Percentiles rank a stretch among this genome's conserved stretches.
Conservation (phyloP, 1,284 basidiomycete genomes). For the Austropuccinia psidii region DNA sequence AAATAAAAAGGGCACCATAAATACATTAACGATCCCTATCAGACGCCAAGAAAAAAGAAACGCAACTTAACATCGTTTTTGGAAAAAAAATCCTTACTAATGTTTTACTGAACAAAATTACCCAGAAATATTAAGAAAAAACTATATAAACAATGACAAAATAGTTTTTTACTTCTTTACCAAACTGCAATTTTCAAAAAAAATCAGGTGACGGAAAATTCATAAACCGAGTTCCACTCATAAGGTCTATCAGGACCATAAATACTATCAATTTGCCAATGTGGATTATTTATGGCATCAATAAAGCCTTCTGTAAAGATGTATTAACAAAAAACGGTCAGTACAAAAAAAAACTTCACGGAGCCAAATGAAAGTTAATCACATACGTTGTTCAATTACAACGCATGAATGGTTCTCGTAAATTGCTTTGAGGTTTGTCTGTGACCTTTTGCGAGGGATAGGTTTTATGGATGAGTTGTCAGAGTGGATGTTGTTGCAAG, state of each 20-base stretch:
- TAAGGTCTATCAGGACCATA: slow-evolving; percentile 51
- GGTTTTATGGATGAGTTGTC: slow-evolving; percentile 45
- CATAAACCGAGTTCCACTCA: slow-evolving; percentile 51
- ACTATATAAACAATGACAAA: too few relatives aligned
- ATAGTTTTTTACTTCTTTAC: too few relatives aligned
- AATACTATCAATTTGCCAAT: slow-evolving; percentile 52
- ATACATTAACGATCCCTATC: too few relatives aligned
- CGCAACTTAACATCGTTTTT: too few relatives aligned
- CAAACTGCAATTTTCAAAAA: too few relatives aligned
- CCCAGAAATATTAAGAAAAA: too few relatives aligned
- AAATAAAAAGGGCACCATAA: too few relatives aligned
- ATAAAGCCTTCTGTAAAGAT: slow-evolving; percentile 50
- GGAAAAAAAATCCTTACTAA: too few relatives aligned
- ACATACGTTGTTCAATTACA: slow-evolving; percentile 51
- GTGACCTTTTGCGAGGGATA: slow-evolving; percentile 51
- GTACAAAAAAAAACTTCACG: neutral
- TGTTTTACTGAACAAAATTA: too few relatives aligned
- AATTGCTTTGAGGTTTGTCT: slow-evolving; percentile 50
- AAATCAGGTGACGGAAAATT: slow-evolving; percentile 50
- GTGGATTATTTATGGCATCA: slow-evolving; percentile 54
- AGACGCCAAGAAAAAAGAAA: too few relatives aligned
- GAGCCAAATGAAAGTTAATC: neutral
- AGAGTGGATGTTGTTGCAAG: slow-evolving; percentile 51
- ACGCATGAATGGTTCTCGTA: slow-evolving; percentile 52
- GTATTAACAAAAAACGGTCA: neutral